Base-by-base conservation (phyloP, 2,329 filamentous ascomycete species). In the Fusarium caatingaense region DNA sequence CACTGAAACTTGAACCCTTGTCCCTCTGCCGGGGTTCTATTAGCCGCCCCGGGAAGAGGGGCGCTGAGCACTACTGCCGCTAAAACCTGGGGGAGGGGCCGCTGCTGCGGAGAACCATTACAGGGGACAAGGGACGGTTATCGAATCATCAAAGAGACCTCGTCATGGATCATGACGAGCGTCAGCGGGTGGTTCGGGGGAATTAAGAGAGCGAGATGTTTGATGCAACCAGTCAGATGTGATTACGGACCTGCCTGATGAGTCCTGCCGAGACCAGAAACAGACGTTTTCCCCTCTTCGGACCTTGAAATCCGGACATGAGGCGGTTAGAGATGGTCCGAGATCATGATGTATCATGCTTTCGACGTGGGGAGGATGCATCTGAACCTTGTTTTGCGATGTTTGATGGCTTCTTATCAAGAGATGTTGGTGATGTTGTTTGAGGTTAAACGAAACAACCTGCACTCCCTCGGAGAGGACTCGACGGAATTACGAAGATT, bases 41-140 rank as follows among this genome's bases (percentile, higher is more conserved):
- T 69, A 71, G 68, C 68, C 68, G 65, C 64, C 68, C 56, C 68
- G 68, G 48, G 32, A 54, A 44, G 68, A 68, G 67, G 64, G 66
- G 66, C 54, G 20, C 42, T 12, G 12, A 25, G 41, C 60, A 59
- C 68, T 68, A 60, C 49, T 48, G 60, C 60, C 54, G 56, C 68
- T 68, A 72, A 69, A 69, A 69, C 27, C 69, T 69, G 69, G 69
- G 69, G 69, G 68, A 64, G 69, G 69, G 68, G 69, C 61, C 30
- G 53, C 28, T 37, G 51, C 41, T 61, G 56, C 53, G 56, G 66
- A 66, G 66, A 48, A 57, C 15, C 12, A 49, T 46, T 48, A n/a
- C 56, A 69, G 66, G 66, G 62, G 51, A 47, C 27, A 7, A 25
- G 18, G 50, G 8, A 40, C 21, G 23, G 41, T 57, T 40, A 13